phyloP scores from a whole-genome alignment of 148 eudicot species.

The Dianthus caryophyllus region DNA sequence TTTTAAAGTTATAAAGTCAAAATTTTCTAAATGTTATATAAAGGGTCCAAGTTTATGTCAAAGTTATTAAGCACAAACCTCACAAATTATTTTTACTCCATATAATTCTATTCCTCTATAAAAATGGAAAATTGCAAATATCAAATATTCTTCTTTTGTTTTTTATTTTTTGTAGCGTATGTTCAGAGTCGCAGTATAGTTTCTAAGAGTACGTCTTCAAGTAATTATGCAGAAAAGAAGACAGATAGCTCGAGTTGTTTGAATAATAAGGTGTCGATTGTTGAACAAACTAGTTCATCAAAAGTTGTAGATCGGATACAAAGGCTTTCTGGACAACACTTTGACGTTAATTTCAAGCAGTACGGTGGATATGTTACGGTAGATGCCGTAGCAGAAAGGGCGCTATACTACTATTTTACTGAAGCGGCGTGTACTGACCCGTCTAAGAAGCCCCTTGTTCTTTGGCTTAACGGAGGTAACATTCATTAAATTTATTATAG shows the following conservation, averaged over 20 bases:
- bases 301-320: background rate
- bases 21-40: background rate
- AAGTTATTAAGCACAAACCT: background rate
- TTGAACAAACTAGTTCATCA: background rate
- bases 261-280: constrained; percentile 1
- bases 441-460: constrained; percentile 10
- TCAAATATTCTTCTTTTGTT: background rate
- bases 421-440: background rate
- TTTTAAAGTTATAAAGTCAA: background rate
- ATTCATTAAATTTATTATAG: background rate
- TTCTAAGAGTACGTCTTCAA: background rate
- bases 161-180: background rate
- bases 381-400: constrained; percentile 3
- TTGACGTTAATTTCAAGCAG: constrained; percentile 7
- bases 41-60: background rate
- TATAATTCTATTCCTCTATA: background rate
- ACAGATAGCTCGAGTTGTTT: background rate
- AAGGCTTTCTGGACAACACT: constrained; percentile 2
- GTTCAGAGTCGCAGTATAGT: constrained; percentile 6
- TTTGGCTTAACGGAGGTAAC: constrained; percentile 17
- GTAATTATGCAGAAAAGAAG: background rate
- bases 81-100: no score
- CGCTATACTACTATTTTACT: constrained; percentile 6
- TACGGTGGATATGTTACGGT: constrained; percentile 14
- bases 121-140: background rate